Evolutionary conservation across 768 basidiomycete genomes (phyloP).

Genomic region (Leccinum boreale): DNA sequence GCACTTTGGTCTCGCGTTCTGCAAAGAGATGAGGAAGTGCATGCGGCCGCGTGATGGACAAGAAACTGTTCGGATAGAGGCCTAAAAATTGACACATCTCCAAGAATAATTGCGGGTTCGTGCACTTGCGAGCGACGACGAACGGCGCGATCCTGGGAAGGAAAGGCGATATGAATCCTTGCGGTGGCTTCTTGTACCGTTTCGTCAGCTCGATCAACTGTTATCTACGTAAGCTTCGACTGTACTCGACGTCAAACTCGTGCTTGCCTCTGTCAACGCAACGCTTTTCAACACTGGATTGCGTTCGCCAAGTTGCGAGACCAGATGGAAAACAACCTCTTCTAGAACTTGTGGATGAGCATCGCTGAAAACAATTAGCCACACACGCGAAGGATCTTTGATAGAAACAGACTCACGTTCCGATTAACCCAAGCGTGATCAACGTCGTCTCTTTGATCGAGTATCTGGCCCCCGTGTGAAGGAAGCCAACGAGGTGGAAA

Average conservation of each 20-base stretch:
- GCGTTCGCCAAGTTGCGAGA: conserved; percentile 61
- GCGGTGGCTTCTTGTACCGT: conserved; percentile 56
- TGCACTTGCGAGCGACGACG: conserved; percentile 54
- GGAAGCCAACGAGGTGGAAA: conserved; percentile 43
- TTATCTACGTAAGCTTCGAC: conserved; percentile 3
- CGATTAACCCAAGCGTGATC: conserved; percentile 57
- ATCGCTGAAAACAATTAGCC: conserved; percentile 36
- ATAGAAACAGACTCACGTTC: conserved; percentile 30
- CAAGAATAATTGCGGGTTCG: conserved; percentile 53
- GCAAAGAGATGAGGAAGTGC: conserved; percentile 73
- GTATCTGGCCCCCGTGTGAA: conserved; percentile 42
- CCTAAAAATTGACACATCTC: conserved; percentile 72
- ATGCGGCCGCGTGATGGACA: conserved; percentile 57
- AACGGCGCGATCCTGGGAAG: conserved; percentile 64
- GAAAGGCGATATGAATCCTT: conserved; percentile 67
- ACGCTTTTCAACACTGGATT: conserved; percentile 70
- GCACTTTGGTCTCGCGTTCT: conserved; percentile 50
- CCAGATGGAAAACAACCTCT: conserved; percentile 56
- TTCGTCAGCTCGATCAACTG: conserved; percentile 62
- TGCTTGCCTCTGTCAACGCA: conserved; percentile 62
- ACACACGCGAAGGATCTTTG: neutral
- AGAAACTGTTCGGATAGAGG: conserved; percentile 54
- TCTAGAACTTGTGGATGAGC: conserved; percentile 52
- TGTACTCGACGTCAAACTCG: neutral
- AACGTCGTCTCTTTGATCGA: conserved; percentile 62